Percentiles rank a stretch among this genome's conserved stretches.
Evolutionary conservation across 1,284 basidiomycete genomes (phyloP).

Genomic region (Trametes pubescens): DNA sequence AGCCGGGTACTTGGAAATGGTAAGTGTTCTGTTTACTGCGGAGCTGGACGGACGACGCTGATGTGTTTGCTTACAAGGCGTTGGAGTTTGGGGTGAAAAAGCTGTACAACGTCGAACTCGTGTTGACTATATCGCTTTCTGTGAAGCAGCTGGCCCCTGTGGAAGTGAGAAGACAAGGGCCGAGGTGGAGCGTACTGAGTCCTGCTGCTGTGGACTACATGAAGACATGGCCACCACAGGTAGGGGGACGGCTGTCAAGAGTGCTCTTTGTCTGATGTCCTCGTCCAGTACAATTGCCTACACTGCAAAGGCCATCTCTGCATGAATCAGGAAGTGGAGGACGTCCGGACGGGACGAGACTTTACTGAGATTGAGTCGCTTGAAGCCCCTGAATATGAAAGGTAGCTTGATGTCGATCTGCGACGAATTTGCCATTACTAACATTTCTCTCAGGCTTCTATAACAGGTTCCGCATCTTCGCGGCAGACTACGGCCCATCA

Average conservation of each 20-base stretch:
- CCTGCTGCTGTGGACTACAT: conserved; percentile 11
- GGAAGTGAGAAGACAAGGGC: conserved; percentile 39
- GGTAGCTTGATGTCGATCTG: neutral
- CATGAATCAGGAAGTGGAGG: conserved; percentile 26
- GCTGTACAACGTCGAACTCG: conserved; percentile 39
- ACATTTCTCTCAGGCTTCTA: conserved; percentile 22
- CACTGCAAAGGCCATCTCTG: conserved; percentile 46
- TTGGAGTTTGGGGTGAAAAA: conserved; percentile 38
- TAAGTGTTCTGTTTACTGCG: conserved; percentile 27
- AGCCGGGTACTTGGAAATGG: conserved; percentile 54
- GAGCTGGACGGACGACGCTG: neutral
- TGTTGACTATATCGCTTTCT: conserved; percentile 38
- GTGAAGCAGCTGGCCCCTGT: conserved; percentile 42
- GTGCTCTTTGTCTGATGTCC: neutral
- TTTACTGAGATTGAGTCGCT: neutral
- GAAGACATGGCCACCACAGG: conserved; percentile 9
- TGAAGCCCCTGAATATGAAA: neutral
- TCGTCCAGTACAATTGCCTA: conserved; percentile 34
- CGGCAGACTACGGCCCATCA: conserved; percentile 29
- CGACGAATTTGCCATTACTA: neutral
- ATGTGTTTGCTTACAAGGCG: conserved; percentile 13
- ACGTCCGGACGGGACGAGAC: neutral
- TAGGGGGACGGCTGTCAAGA: conserved; percentile 38
- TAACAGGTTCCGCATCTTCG: conserved; percentile 20
- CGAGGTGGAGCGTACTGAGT: conserved; percentile 42